Base-by-base conservation (phyloP, 1,139 yeast genomes). In the Lodderomyces margitis region DNA sequence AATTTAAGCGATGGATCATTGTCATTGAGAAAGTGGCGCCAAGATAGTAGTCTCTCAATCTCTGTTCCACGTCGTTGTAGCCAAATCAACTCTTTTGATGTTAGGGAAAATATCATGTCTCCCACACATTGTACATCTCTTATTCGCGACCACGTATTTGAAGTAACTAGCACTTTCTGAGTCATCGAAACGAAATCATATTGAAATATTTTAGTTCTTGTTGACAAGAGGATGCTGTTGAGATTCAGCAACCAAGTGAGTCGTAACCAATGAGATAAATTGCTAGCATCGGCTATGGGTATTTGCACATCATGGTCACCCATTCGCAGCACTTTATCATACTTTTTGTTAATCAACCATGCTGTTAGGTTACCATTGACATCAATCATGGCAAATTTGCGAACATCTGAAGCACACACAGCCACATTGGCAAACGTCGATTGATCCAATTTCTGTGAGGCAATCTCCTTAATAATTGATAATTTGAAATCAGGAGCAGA, bases 11-110 rank as follows among this genome's bases (percentile, higher is more conserved):
- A 74, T 1, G 78, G 75, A 51, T 87, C 95, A 0, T 56, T 46
- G 9, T 75, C 70, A 36, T 73, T 70, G 36, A 83, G 60, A 46
- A 66, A 75, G 58, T 87, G 95, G 45, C 81, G 83, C 88, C 91
- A 83, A 0, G 89, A 75, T 2, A 87, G 53, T 7, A 78, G 46
- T 44, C 84, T 67, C 31, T 60, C 60, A 3, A 66, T 49, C 2
- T 47, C 41, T 0, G 51, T 46, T 2, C 44, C 40, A 11, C 23
- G 14, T 9, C 16, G 21, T 9, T 65, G 62, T 12, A 80, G 53
- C 64, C 83, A 61, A 1, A 81, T 74, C 10, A 83, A 45, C 54
- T 84, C 92, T 47, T 72, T 78, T 1, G 87, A 73, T 0, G 91
- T 83, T 14, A 83, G 58, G 10, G 83, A 46, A 30, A 81, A 68